Conservation (phyloP, 495 filamentous ascomycete genomes). For the Chaetomium tenue region DNA sequence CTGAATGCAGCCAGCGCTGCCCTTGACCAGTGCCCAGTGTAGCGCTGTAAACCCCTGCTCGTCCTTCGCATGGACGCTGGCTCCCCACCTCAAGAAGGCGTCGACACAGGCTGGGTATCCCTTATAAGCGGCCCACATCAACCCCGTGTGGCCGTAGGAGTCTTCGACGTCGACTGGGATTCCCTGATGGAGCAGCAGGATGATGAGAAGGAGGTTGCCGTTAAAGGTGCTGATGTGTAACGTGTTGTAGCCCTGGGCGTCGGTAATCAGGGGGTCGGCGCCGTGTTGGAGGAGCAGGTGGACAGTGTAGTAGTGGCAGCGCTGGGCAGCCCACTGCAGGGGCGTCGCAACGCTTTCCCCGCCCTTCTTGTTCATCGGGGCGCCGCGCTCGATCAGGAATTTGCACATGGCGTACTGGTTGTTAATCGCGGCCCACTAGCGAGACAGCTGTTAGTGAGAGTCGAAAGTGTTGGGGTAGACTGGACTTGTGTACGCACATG, state of each 20-base stretch:
- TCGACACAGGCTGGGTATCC: conserved; percentile 89
- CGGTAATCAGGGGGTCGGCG: conserved; percentile 83
- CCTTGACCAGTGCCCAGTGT: conserved; percentile 96
- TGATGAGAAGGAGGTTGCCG: conserved; percentile 90
- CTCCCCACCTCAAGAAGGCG: conserved; percentile 90
- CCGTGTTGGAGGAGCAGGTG: conserved; percentile 78
- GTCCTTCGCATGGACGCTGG: conserved; percentile 84
- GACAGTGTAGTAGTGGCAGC: conserved; percentile 81
- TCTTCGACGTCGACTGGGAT: conserved; percentile 90
- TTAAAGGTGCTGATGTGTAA: conserved; percentile 96
- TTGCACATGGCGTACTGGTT: conserved; percentile 96
- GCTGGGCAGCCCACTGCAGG: conserved; percentile 93
- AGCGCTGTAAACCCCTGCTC: conserved; percentile 89
- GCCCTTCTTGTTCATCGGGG: conserved; percentile 90
- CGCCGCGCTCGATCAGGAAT: conserved; percentile 84
- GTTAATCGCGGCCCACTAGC: conserved; percentile 98
- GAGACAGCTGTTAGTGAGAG: conserved; percentile 4
- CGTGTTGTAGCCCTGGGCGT: conserved; percentile 94
- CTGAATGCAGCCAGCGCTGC: conserved; percentile 76
- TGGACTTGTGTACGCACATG: conserved; percentile 63
- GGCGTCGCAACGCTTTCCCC: conserved; percentile 92
- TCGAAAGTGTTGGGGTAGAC: neutral
- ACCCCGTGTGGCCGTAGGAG: conserved; percentile 79
- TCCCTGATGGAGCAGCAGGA: conserved; percentile 81
- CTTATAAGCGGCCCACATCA: conserved; percentile 99